Conservation (phyloP, 129 eudicot species). For the Calendula officinalis region DNA sequence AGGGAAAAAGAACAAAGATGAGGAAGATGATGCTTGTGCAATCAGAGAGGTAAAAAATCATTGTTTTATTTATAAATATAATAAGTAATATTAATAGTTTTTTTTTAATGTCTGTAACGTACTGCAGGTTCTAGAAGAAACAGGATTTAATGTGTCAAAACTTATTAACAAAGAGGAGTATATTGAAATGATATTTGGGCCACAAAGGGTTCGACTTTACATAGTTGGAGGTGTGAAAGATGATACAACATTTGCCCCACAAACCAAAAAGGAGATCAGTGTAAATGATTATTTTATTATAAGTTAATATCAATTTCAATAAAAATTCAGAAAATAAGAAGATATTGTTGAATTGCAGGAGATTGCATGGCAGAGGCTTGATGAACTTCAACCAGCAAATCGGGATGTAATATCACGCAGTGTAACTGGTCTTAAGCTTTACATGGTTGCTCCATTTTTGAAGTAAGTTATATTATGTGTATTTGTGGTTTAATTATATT, state of each 20-base stretch:
- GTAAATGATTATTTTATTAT: conserved; percentile 41
- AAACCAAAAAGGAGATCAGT: conserved; percentile 93
- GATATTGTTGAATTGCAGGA: conserved; percentile 46
- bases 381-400: conserved; percentile 79
- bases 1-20: conserved; percentile 95
- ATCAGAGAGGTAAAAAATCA: conserved; percentile 67
- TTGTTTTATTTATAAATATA: not conserved
- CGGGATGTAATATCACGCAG: conserved; percentile 88
- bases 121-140: conserved; percentile 93
- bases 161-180: conserved; percentile 85
- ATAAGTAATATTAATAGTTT: not conserved
- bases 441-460: conserved; percentile 97
- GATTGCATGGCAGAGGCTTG: conserved; percentile 98
- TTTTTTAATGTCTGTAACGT: not conserved
- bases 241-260: conserved; percentile 94
- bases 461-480: conserved; percentile 42
- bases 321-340: too few relatives aligned
- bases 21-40: conserved; percentile 97
- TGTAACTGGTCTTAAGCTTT: conserved; percentile 85
- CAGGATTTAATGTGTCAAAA: conserved; percentile 88
- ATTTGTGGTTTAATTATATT: not conserved
- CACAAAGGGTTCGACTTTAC: conserved; percentile 93
- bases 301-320: too few relatives aligned
- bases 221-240: conserved; percentile 93
- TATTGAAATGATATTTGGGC: conserved; percentile 87